Evolutionary conservation across 1,284 basidiomycete species (phyloP), one percentile per base, ranked within the genome.

Genomic region (Vanrija pseudolonga): DNA sequence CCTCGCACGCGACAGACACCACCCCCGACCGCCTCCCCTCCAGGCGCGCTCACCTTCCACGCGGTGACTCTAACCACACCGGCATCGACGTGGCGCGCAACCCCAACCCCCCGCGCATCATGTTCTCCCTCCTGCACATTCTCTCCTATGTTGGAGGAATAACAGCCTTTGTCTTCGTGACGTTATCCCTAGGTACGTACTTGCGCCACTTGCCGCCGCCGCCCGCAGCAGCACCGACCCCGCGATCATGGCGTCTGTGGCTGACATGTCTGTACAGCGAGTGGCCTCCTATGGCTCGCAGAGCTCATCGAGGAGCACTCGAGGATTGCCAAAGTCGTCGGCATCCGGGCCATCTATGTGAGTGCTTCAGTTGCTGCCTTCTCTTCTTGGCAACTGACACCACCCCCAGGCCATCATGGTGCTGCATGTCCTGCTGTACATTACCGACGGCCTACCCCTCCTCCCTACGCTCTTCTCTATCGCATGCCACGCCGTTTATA

Each of bases 261-360:
- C 41, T 20, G 12, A 49, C 48, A 38, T 26, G 12, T 19, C 14
- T 12, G 12, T 56, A 26, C 69, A 94, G 93, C 93, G 48, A 94
- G 89, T 72, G 93, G 92, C 9, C 79, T 97, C 47, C 78, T 97
- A 55, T 94, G 92, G 82, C 79, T 96, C 26, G 93, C 93, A 3
- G 93, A 97, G 74, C 76, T 96, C 45, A 95, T 96, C 61, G 93
- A 97, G 73, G 93, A 97, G 72, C 87, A 95, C 74, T 86, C 90
- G 14, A 83, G 83, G 43, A 67, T 81, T 49, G 88, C 93, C 8
- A 95, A 95, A 76, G 65, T 77, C 2, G 71, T 91, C 19, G 93
- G 93, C 2, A 85, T 89, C 72, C 80, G 88, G 57, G 83, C 85
- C 15, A 89, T 90, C 64, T 94, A 92, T 76, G 93, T 94, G 70